Conservation (phyloP, 768 basidiomycete genomes). For the Podaxis rugospora region DNA sequence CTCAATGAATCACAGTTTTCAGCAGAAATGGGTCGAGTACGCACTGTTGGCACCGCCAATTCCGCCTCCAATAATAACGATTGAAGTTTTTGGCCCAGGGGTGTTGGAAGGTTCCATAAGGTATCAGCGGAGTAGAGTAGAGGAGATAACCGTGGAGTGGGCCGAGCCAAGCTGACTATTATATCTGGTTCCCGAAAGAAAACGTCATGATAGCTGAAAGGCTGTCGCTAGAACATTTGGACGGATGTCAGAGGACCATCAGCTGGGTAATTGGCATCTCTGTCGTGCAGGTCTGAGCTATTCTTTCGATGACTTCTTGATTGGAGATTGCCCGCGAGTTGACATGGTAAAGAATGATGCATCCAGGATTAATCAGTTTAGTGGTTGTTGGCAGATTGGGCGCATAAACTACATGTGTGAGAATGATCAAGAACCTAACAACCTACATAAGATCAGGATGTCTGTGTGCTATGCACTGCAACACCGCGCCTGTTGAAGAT, state of each 20-base stretch:
- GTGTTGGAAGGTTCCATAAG: neutral
- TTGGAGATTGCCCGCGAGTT: neutral
- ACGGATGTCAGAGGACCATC: neutral
- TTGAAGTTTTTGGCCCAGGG: neutral
- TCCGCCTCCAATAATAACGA: neutral
- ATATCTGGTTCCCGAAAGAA: neutral
- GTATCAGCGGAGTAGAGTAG: neutral
- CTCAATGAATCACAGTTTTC: neutral
- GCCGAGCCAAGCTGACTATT: neutral
- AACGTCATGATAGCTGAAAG: neutral
- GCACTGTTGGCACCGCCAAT: constrained; percentile 6
- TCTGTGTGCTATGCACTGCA: neutral
- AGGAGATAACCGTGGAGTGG: neutral
- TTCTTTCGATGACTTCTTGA: neutral
- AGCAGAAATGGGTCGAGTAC: neutral
- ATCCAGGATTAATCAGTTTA: neutral
- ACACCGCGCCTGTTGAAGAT: too few species aligned
- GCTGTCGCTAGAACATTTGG: neutral
- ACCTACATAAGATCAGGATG: neutral
- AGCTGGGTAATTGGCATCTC: neutral
- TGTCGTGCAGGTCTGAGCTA: neutral
- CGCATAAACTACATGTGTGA: neutral
- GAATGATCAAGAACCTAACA: neutral
- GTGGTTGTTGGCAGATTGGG: neutral
- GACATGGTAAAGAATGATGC: neutral